phyloP scores from a whole-genome alignment of 352 stramenopile species.

The Globisporangium spinosum region DNA sequence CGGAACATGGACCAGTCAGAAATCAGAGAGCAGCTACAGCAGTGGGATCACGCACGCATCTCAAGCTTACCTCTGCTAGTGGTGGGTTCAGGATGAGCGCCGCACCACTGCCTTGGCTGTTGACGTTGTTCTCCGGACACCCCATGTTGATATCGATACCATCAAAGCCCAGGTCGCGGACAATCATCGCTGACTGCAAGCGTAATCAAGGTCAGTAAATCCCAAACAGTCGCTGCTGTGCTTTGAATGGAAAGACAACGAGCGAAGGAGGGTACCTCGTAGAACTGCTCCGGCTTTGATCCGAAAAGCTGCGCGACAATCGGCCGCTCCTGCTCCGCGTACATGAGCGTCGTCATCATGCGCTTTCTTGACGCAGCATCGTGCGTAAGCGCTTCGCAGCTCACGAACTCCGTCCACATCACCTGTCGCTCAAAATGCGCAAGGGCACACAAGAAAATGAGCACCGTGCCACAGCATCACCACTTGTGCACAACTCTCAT shows the following conservation, averaged over 20 bases:
- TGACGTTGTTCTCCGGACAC: conserved; percentile 72
- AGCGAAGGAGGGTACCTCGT: conserved; percentile 40
- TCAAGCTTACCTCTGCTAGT: conserved; percentile 32
- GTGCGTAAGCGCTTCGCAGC: conserved; percentile 75
- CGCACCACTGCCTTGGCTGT: conserved; percentile 72
- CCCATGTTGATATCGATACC: conserved; percentile 88
- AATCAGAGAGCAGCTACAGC: background rate
- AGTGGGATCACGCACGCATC: background rate
- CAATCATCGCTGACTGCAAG: conserved; percentile 62
- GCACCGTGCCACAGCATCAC: conserved; percentile 5
- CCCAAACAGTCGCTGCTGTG: background rate
- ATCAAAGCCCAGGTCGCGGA: conserved; percentile 78
- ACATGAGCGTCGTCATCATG: conserved; percentile 80
- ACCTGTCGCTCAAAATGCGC: conserved; percentile 20
- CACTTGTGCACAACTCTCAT: background rate
- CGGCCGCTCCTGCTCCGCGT: conserved; percentile 64
- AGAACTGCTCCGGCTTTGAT: conserved; percentile 85
- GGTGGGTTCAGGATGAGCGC: conserved; percentile 61
- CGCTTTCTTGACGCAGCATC: conserved; percentile 50
- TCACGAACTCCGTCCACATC: conserved; percentile 87
- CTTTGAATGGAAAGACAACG: background rate
- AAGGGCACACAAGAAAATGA: background rate
- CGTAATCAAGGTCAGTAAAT: background rate
- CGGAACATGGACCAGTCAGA: background rate
- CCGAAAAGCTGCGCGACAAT: conserved; percentile 82